Base-by-base conservation (phyloP, 1,139 yeast genomes). In the Debaryomyces robertsiae region DNA sequence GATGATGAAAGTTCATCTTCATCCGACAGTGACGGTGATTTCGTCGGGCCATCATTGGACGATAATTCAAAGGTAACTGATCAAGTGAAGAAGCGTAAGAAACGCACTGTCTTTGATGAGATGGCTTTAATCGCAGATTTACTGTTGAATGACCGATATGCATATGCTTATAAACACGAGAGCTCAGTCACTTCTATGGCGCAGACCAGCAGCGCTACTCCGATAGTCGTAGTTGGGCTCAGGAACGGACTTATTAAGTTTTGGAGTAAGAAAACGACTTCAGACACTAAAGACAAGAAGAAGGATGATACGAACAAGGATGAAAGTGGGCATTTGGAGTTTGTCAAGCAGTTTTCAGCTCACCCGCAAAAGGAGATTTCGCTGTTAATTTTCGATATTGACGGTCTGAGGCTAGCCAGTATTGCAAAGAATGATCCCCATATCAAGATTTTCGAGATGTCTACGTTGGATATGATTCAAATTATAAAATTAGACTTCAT, bases 241-340 rank as follows among this genome's bases (percentile, higher is more conserved):
- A 45, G 36, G 18, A 74, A 70, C 40, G 79, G 79, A 1, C 44
- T 52, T 15, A 52, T 74, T 34, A 72, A 69, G 48, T 67, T 73
- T 48, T 73, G 78, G 78, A 56, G 51, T 33, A 55, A 52, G 36
- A 9, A 18, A 22, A 30, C 30, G 24, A 18, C 19, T 24, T 27
- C 24, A 30, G 30, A 22, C 17, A 17, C 9, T 5, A 32, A 37
- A 23, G 24, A 11, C 13, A 33, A 33, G 11, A 29, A 17, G 17
- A 22, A 22, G 16, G 39, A 43, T n/a, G 15, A n/a, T 9, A 27
- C 28, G 10, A 23, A 34, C 3, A 25, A 32, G 6, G 36, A 43
- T 15, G 39, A 41, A 9, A 23, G 23, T 3, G 42, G 42, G 1
- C 59, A 57, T 25, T 47, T 73, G 25, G 68, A 62, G 40, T 60